Percentiles rank a stretch among this genome's conserved stretches.
Evolutionary conservation across 352 stramenopile genomes (phyloP).

Genomic region (Phytopythium litorale): DNA sequence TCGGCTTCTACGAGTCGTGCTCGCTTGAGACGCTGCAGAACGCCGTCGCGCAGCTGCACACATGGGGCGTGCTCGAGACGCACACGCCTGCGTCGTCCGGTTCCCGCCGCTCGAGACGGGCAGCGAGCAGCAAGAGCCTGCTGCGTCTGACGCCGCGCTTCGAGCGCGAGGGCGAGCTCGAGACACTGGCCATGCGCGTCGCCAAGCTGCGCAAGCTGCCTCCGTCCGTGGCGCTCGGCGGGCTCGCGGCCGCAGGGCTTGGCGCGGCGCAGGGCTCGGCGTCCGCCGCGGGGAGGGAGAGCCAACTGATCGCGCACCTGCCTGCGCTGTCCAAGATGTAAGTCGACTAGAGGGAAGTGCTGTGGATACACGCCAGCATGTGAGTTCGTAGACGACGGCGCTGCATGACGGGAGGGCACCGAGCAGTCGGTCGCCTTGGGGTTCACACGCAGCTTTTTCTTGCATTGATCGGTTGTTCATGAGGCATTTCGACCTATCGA

Average conservation of each 20-base stretch:
- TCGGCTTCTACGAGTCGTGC: slow-evolving; percentile 86
- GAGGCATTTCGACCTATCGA: neutral
- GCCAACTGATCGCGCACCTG: slow-evolving; percentile 58
- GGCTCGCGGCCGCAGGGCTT: slow-evolving; percentile 13
- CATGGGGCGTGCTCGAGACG: slow-evolving; percentile 61
- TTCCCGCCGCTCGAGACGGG: slow-evolving; percentile 9
- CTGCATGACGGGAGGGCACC: neutral
- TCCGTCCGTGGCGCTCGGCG: slow-evolving; percentile 20
- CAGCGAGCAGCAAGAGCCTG: slow-evolving; percentile 4
- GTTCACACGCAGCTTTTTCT: slow-evolving; percentile 3
- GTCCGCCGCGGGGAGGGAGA: slow-evolving; percentile 33
- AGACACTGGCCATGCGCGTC: slow-evolving; percentile 54
- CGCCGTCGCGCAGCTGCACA: slow-evolving; percentile 54
- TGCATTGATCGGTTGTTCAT: slow-evolving; percentile 6
- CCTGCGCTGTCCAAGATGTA: slow-evolving; percentile 66
- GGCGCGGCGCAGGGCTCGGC: neutral
- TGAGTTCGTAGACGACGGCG: neutral
- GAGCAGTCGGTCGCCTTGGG: neutral
- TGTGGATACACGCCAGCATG: neutral
- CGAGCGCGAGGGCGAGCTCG: slow-evolving; percentile 52
- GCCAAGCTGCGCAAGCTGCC: slow-evolving; percentile 77
- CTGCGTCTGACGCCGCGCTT: slow-evolving; percentile 38
- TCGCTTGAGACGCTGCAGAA: slow-evolving; percentile 84
- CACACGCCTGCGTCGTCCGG: slow-evolving; percentile 15
- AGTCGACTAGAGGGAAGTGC: neutral